Evolutionary conservation across 148 eudicot species (phyloP).

Genomic region (Cornus florida): DNA sequence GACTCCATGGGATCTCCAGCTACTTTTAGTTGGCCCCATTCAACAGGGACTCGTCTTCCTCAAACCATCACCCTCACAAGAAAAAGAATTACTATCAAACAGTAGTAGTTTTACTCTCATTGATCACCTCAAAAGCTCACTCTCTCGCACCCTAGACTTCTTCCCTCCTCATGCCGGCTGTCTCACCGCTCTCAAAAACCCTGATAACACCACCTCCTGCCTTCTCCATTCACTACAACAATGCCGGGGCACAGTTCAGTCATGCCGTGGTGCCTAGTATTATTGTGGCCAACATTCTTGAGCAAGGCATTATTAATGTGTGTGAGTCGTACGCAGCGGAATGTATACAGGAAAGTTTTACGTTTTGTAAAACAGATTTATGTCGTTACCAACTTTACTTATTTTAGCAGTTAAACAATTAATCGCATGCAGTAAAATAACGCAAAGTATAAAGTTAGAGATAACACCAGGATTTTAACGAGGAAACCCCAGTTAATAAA

Average conservation of each 20-base stretch:
- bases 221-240: slow-evolving; percentile 30
- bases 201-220: slow-evolving; percentile 9
- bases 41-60: slow-evolving; percentile 22
- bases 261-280: slow-evolving; percentile 11
- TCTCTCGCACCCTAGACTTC: slow-evolving; percentile 26
- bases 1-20: slow-evolving; percentile 34
- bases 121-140: slow-evolving; percentile 26
- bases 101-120: too few species aligned
- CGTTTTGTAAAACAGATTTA: too few species aligned
- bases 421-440: too few species aligned
- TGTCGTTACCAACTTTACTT: too few species aligned
- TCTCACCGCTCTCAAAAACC: neutral
- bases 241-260: slow-evolving; percentile 26
- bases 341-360: too few species aligned
- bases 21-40: slow-evolving; percentile 20
- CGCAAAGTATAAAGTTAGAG: too few species aligned
- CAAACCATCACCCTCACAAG: neutral
- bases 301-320: too few species aligned
- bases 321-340: too few species aligned
- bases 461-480: too few species aligned
- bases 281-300: slow-evolving; percentile 22
- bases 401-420: too few species aligned
- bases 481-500: too few species aligned
- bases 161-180: slow-evolving; percentile 46
- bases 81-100: neutral